phyloP scores from a whole-genome alignment of 2,329 filamentous ascomycete genomes.

The Talaromyces amestolkiae region DNA sequence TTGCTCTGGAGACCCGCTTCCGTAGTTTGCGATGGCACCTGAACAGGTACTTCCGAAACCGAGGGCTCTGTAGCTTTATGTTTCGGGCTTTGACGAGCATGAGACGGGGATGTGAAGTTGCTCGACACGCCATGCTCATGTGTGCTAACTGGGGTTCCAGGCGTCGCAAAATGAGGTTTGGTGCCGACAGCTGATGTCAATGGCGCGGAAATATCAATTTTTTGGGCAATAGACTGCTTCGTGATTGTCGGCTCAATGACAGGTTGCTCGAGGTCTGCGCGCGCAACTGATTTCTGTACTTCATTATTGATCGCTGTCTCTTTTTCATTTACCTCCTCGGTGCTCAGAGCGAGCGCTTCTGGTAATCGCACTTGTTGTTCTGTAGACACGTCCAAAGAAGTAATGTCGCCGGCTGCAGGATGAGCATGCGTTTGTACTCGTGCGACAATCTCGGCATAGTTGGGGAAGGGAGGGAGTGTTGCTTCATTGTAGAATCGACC shows the following conservation, averaged over 20 bases:
- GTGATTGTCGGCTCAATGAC: background rate
- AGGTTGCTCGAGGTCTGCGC: constrained; percentile 19
- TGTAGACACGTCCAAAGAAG: constrained; percentile 21
- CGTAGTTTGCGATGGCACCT: constrained; percentile 16
- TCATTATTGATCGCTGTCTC: constrained; percentile 9
- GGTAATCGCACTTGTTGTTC: background rate
- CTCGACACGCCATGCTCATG: constrained; percentile 26
- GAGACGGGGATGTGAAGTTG: constrained; percentile 23
- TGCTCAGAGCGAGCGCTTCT: background rate
- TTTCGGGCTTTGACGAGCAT: constrained; percentile 22
- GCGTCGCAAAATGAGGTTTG: constrained; percentile 15
- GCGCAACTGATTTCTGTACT: constrained; percentile 19
- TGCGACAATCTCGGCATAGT: constrained; percentile 31
- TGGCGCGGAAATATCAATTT: constrained; percentile 10
- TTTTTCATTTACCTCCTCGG: background rate
- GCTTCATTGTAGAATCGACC: constrained; percentile 57
- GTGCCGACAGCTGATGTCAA: constrained; percentile 1
- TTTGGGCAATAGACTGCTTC: constrained; percentile 8
- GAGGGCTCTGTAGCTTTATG: constrained; percentile 1
- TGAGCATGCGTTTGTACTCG: constrained; percentile 29
- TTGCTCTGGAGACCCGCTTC: constrained; percentile 27
- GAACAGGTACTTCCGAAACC: constrained; percentile 17
- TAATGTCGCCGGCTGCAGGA: constrained; percentile 40
- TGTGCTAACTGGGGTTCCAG: constrained; percentile 27
- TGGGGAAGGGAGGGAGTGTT: constrained; percentile 47